phyloP scores from a whole-genome alignment of 2,329 filamentous ascomycete genomes.

The Periconia macrospinosa region DNA sequence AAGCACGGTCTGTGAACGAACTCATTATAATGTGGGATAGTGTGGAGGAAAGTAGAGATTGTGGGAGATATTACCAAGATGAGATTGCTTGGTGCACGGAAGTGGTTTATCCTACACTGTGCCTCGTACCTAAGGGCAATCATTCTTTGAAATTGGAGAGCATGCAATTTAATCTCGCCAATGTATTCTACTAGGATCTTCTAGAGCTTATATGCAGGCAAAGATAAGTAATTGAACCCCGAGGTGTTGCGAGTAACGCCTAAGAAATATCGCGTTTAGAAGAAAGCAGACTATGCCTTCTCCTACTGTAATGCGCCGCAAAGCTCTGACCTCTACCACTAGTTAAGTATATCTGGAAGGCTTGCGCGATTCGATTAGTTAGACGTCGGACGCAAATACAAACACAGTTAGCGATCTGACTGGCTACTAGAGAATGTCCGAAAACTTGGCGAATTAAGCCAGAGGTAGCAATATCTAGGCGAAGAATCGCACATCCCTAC shows the following conservation, averaged over 20 bases:
- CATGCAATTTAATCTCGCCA: neutral
- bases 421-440: constrained; percentile 2
- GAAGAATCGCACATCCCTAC: too few species aligned
- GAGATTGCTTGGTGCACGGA: constrained; percentile 2
- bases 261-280: constrained; percentile 1
- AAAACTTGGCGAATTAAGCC: constrained; percentile 1
- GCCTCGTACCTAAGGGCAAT: constrained; percentile 1
- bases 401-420: constrained; percentile 2
- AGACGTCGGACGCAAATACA: constrained; percentile 3
- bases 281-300: constrained; percentile 5
- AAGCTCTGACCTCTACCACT: neutral
- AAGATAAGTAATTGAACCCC: constrained; percentile 1
- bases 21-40: neutral
- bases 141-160: neutral
- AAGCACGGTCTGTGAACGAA: neutral
- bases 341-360: neutral
- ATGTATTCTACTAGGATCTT: neutral
- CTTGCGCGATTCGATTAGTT: neutral
- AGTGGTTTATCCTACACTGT: neutral
- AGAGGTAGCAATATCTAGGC: neutral
- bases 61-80: neutral
- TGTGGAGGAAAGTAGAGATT: constrained; percentile 2
- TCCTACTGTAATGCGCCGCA: neutral
- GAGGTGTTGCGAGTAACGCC: neutral
- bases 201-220: neutral